These are phyloP conservation scores for Salix purpurea DNA, from an alignment of 345 rosid genomes.

Conservation along the genomic window DNA sequence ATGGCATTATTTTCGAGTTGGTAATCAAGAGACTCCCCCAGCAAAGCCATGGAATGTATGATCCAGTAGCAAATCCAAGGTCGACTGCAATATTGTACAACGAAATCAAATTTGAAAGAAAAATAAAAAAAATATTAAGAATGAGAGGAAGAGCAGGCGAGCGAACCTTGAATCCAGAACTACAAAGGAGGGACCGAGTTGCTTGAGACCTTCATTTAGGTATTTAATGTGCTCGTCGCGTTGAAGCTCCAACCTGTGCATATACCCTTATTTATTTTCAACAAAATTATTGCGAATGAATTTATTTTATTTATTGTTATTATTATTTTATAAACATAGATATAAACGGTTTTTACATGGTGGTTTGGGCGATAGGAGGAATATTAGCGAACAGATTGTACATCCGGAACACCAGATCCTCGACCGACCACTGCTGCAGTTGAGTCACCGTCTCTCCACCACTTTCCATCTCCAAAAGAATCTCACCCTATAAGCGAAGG, in stretches of 20 bases:
- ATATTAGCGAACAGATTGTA: constrained; percentile 44
- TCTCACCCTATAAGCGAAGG: neutral
- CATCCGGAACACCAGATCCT: constrained; percentile 51
- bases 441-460: constrained; percentile 49
- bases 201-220: constrained; percentile 54
- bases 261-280: neutral
- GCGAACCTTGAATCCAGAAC: constrained; percentile 73
- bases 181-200: constrained; percentile 58
- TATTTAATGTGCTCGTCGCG: constrained; percentile 74
- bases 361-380: constrained; percentile 43
- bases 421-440: constrained; percentile 60
- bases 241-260: constrained; percentile 65
- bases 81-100: constrained; percentile 44
- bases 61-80: constrained; percentile 99
- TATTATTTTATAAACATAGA: no score
- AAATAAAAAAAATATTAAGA: neutral
- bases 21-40: constrained; percentile 62
- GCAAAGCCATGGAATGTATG: constrained; percentile 76
- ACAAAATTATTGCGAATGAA: neutral
- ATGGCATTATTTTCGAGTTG: constrained; percentile 49
- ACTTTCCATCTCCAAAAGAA: neutral
- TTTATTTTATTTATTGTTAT: no score
- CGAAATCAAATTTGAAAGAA: neutral
- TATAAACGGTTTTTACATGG: constrained; percentile 30
- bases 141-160: neutral